These are phyloP conservation scores for Colletotrichum falcatum DNA, from an alignment of 2,329 filamentous ascomycete species.

Conservation along the genomic window DNA sequence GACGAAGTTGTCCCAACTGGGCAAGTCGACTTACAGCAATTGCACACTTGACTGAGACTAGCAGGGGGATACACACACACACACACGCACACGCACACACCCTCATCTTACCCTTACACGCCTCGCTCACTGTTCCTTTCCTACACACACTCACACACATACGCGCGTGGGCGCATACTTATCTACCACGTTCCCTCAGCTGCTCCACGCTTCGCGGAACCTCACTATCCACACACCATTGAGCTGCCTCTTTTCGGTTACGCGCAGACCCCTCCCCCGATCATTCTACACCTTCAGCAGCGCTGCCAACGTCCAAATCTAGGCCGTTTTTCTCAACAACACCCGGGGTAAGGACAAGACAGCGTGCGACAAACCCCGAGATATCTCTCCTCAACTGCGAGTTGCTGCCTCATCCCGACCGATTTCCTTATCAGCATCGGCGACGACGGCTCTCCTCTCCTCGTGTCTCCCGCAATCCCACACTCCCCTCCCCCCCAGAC, in stretches of 20 bases:
- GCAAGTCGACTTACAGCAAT: slow-evolving; percentile 36
- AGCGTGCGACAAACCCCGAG: slow-evolving; percentile 30
- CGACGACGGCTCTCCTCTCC: slow-evolving; percentile 7
- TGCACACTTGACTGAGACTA: slow-evolving; percentile 36
- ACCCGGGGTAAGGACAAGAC: slow-evolving; percentile 25
- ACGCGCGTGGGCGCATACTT: slow-evolving; percentile 12
- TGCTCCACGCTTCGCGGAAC: slow-evolving; percentile 9
- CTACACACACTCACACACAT: slow-evolving; percentile 7
- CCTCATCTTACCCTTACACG: slow-evolving; percentile 17
- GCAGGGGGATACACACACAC: slow-evolving; percentile 25
- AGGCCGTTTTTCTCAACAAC: slow-evolving; percentile 38
- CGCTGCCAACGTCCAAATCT: slow-evolving; percentile 31
- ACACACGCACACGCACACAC: neutral
- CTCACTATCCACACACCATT: slow-evolving; percentile 29
- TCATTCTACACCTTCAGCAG: slow-evolving; percentile 34
- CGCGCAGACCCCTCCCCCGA: slow-evolving; percentile 27
- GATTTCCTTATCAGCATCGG: slow-evolving; percentile 35
- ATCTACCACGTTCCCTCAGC: slow-evolving; percentile 16
- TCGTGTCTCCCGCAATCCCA: slow-evolving; percentile 15
- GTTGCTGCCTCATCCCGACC: slow-evolving; percentile 7
- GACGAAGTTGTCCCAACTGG: slow-evolving; percentile 33
- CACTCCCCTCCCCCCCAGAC: slow-evolving; percentile 5
- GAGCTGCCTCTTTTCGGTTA: slow-evolving; percentile 22
- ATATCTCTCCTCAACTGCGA: slow-evolving; percentile 19
- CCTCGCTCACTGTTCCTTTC: slow-evolving; percentile 8